Evolutionary conservation across 306 rosid species (phyloP), one percentile per base, ranked within the genome.

Genomic region (Delonix regia): DNA sequence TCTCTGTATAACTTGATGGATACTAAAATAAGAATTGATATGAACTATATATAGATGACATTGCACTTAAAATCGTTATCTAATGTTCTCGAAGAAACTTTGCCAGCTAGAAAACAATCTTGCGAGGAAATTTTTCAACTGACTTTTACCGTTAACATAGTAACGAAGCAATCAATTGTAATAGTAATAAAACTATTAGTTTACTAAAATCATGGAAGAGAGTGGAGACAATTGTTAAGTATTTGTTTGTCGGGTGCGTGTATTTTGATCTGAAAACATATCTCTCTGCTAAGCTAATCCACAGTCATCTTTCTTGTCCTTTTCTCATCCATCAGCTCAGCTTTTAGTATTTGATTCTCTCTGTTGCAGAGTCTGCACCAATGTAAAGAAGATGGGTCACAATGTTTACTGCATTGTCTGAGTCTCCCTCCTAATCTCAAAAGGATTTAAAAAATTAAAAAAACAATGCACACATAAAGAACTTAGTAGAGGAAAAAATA

Each of bases 191-290:
- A 41, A 42, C 1, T 10, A 19, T 34, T 71, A 19, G 38, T 9
- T 49, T 6, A 30, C 19, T 2, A 33, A 48, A 44, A 75, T 64
- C 41, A 76, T 30, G n/a, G 66, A 38, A 28, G 18, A 48, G 77
- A 61, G 56, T 3, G 56, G 36, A 74, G 74, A 80, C 57, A 76
- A 27, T n/a, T 15, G 56, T n/a, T 67, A 52, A 14, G 19, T 69
- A 83, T 67, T 57, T 8, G 18, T 69, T 42, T 42, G 72, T 81
- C 72, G 78, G 85, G 38, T 19, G 53, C 44, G 45, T 47, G 82
- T 53, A 42, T 72, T 76, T 76, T 25, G 77, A 71, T 77, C 71
- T 67, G n/a, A 21, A 34, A 72, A 57, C 74, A 59, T 64, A 63
- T 55, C 39, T 27, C 38, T 74, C 30, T 71, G 59, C 51, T 53